Percentiles rank a stretch among this genome's conserved stretches.
phyloP scores from a whole-genome alignment of 805 yeast genomes.

The Myxozyma kluyveri region DNA sequence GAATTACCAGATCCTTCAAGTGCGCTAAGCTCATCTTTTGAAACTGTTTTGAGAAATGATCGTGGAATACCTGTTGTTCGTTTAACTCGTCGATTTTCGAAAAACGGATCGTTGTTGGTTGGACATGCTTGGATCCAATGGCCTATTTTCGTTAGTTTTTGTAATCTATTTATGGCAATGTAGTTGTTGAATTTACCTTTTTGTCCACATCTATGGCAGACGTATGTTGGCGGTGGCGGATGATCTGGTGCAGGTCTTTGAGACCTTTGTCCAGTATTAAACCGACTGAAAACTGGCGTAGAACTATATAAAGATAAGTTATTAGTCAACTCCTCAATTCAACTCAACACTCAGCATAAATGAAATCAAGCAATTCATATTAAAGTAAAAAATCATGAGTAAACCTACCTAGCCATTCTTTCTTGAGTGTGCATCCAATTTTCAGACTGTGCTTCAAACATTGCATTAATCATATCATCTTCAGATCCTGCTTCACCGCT shows the following conservation, averaged over 20 bases:
- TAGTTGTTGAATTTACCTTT: constrained; percentile 46
- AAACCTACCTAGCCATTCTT: constrained; percentile 56
- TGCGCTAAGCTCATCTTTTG: constrained; percentile 61
- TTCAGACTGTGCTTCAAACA: constrained; percentile 90
- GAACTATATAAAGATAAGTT: constrained; percentile 48
- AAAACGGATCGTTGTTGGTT: constrained; percentile 84
- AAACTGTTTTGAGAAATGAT: constrained; percentile 81
- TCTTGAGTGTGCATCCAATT: constrained; percentile 96
- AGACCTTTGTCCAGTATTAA: constrained; percentile 12
- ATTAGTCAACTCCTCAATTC: not conserved
- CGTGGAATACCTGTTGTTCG: constrained; percentile 97
- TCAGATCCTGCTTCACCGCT: constrained; percentile 43
- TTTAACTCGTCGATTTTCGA: constrained; percentile 87
- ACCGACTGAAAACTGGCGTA: constrained; percentile 59
- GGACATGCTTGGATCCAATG: constrained; percentile 98
- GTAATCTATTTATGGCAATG: not conserved
- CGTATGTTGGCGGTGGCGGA: constrained; percentile 90
- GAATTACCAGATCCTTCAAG: constrained; percentile 44
- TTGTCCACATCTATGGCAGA: constrained; percentile 94
- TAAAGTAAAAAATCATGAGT: not conserved
- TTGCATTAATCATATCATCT: constrained; percentile 81
- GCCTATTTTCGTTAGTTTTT: constrained; percentile 34
- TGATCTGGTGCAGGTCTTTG: constrained; percentile 50
- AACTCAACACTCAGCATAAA: not conserved
- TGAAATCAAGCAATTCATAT: too few relatives aligned